Evolutionary conservation across 192 early-diverging fungal genomes (phyloP), one percentile per base, ranked within the genome.

Genomic region (Linnemannia zychae): DNA sequence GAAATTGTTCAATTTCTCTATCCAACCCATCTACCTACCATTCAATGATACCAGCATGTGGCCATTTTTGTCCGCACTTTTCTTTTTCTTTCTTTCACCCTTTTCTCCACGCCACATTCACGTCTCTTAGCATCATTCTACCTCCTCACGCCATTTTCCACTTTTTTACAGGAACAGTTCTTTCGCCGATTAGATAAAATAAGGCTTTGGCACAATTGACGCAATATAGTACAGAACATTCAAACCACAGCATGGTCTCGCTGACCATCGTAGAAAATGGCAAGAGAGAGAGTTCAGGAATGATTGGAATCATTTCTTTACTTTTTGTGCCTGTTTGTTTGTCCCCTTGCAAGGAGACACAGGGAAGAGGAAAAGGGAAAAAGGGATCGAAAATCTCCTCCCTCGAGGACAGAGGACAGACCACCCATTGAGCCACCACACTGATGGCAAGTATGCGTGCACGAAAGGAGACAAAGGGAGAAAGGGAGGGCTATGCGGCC

Each of bases 281-380:
- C 3, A 9, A 44, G 3, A 44, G 7, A 48, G 48, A 18, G 57
- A 60, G 33, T 47, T 69, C 34, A 60, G 79, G 79, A 81, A 81
- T 80, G 79, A 75, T 71, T 75, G 79, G 79, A 75, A 80, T 80
- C 72, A 33, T 66, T 17, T 69, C 24, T 4, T 18, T 46, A 15
- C 0, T 71, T 3, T 70, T 5, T 68, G 28, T 71, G 0, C 37
- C 44, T 38, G 69, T 28, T 2, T 44, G 44, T 48, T 22, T 46
- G 33, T 48, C 47, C 38, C 78, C 34, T 68, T 68, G 46, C 69
- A 77, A 53, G 28, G 24, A 75, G 33, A 38, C 31, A 63, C 40
- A 44, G 9, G 40, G 9, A 44, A 44, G 40, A 44, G 9, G 48
- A 7, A 73, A 75, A 36, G 67, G 28, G 31, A 44, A 71, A 7